Evolutionary conservation across 1,284 basidiomycete species (phyloP).

Genomic region (Papiliotrema fonsecae): DNA sequence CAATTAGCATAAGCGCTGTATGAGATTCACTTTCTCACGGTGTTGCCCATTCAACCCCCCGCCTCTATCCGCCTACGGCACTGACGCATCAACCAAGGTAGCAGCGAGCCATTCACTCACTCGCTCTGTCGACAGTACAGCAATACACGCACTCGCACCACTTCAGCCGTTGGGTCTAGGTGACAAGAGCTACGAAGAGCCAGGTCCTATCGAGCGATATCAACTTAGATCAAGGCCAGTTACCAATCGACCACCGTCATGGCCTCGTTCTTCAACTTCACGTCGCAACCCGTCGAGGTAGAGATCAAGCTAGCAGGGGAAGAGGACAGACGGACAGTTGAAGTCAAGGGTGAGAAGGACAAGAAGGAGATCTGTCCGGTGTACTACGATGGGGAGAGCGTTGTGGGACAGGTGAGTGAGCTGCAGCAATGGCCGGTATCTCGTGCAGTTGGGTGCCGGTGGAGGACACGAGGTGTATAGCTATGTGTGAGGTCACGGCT

Average conservation of each 20-base stretch:
- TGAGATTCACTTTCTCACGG: neutral
- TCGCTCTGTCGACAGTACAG: neutral
- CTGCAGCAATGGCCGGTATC: no score
- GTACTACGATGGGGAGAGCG: conserved; percentile 90
- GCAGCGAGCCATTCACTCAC: neutral
- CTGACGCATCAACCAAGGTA: neutral
- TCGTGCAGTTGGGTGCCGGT: no score
- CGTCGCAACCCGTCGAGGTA: conserved; percentile 76
- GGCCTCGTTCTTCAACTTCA: conserved; percentile 83
- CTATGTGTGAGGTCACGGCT: no score
- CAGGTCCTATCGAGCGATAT: neutral
- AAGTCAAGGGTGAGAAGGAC: conserved; percentile 66
- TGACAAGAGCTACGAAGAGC: neutral
- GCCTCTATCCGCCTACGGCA: neutral
- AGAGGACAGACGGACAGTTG: conserved; percentile 71
- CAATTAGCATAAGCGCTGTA: neutral
- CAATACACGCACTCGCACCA: neutral
- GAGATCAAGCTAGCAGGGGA: conserved; percentile 84
- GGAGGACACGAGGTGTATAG: no score
- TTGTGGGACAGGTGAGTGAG: conserved; percentile 71
- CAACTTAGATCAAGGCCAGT: no score
- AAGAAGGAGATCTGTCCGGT: conserved; percentile 78
- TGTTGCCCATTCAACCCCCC: neutral
- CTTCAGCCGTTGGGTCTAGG: neutral
- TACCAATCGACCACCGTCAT: no score